Base-by-base conservation (phyloP, 192 early-diverging fungal genomes). In the Coemansia sp. region DNA sequence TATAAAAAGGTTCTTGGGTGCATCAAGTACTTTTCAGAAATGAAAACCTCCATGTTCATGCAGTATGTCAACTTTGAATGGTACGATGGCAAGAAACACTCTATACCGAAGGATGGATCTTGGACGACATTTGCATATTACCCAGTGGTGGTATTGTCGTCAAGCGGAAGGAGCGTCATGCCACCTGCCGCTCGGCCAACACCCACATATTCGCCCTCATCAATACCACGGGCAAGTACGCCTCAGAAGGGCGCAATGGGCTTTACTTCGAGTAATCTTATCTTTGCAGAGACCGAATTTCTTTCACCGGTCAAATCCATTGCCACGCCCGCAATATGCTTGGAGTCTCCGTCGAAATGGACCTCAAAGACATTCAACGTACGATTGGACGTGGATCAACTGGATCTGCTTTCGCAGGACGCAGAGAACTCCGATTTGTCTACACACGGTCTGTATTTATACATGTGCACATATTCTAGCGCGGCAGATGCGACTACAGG, bases 1-100 rank as follows among this genome's bases (percentile, higher is more conserved):
- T 72, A 72, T 54, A 50, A 64, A 32, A 46, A 56, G 7, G 49
- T 72, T 32, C 11, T 72, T n/a, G 64, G 65, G 41, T 72, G 53
- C 17, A 67, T 72, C 12, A 11, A 5, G 5, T 17, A 54, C 13
- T 19, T 38, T n/a, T 32, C 61, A 59, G 8, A 38, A 16, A 40
- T 59, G 39, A 39, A 19, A 59, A 7, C 14, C 1, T 8, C 17
- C n/a, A 43, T 25, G 41, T 38, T 54, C 39, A 6, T n/a, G 42
- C 42, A 4, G 4, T 70, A 43, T 19, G 4, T 9, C 2, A 20
- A 17, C 6, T 72, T 61, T 32, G 5, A 4, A 14, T 72, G 71
- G 71, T 17, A 55, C 7, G 19, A 22, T 17, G 10, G 22, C 5
- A 19, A 54, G 40, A 48, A 20, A 10, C 51, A 57, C 45, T 32